phyloP scores from a whole-genome alignment of 2,329 filamentous ascomycete species.

The Davidsoniella eucalypti region DNA sequence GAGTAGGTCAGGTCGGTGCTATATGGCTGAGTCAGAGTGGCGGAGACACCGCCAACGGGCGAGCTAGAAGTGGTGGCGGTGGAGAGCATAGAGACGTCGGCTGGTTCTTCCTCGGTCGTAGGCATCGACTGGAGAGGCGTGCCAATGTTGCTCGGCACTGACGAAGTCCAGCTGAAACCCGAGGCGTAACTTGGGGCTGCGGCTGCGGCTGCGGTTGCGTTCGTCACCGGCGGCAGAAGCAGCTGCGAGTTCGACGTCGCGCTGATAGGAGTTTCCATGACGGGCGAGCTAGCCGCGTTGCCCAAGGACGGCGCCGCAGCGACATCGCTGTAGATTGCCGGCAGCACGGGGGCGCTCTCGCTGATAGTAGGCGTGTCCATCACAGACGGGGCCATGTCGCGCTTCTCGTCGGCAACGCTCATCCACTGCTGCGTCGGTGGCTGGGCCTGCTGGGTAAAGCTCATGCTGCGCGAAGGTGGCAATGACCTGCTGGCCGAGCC shows the following conservation, averaged over 20 bases:
- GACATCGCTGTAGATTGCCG: too few relatives aligned
- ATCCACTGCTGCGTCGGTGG: background rate
- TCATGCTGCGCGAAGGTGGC: constrained; percentile 2
- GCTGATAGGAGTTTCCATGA: background rate
- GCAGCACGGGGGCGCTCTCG: too few relatives aligned
- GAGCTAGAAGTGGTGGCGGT: background rate
- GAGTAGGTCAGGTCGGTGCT: constrained; percentile 6
- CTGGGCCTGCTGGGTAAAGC: background rate
- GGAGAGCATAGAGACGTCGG: too few relatives aligned
- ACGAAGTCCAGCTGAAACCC: constrained; percentile 2
- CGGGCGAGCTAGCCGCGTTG: background rate
- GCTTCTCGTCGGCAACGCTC: constrained; percentile 4
- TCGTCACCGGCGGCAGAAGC: background rate
- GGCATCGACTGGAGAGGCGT: constrained; percentile 7
- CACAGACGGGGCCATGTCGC: background rate
- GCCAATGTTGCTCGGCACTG: background rate
- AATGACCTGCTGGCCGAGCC: background rate
- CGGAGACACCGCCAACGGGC: background rate
- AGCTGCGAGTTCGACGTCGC: background rate
- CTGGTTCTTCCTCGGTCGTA: background rate
- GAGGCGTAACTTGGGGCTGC: background rate
- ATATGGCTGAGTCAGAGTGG: constrained; percentile 6
- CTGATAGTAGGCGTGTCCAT: too few relatives aligned
- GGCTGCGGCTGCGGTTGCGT: too few relatives aligned
- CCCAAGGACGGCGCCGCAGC: background rate